A percentile compares a stretch with the other conserved stretches of the same genome.
phyloP scores from a whole-genome alignment of 345 rosid species.

The Hibiscus mutabilis region DNA sequence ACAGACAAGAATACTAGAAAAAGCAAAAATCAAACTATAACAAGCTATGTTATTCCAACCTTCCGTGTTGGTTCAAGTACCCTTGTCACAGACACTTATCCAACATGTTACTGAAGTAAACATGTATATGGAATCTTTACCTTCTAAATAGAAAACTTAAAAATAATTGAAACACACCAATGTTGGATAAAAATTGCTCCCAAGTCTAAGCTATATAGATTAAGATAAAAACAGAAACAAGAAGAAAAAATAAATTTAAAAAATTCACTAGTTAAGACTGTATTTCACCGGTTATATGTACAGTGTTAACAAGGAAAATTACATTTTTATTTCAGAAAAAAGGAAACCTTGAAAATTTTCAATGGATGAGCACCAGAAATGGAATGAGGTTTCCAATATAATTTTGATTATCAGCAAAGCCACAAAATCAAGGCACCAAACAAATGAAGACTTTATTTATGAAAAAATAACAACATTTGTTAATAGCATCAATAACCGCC shows the following conservation, averaged over 20 bases:
- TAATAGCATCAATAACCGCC: neutral
- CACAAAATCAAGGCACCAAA: neutral
- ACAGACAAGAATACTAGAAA: neutral
- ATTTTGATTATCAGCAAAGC: neutral
- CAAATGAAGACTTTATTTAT: neutral
- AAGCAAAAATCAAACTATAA: neutral
- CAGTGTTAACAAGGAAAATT: neutral
- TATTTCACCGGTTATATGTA: neutral
- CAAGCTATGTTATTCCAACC: neutral
- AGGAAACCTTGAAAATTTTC: neutral
- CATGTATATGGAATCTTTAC: neutral
- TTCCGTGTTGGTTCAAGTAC: neutral
- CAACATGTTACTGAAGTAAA: neutral
- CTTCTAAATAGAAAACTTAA: neutral
- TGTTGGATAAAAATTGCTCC: neutral
- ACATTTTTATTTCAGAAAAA: neutral
- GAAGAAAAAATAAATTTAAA: neutral
- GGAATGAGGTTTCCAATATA: neutral
- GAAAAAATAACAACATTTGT: no score
- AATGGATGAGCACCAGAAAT: neutral
- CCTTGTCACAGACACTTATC: neutral
- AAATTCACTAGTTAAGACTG: neutral
- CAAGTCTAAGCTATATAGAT: neutral
- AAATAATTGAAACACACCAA: neutral
- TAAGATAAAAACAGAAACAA: neutral